Base-by-base conservation (phyloP, 2,329 filamentous ascomycete species). In the Fusarium praegraminearum region DNA sequence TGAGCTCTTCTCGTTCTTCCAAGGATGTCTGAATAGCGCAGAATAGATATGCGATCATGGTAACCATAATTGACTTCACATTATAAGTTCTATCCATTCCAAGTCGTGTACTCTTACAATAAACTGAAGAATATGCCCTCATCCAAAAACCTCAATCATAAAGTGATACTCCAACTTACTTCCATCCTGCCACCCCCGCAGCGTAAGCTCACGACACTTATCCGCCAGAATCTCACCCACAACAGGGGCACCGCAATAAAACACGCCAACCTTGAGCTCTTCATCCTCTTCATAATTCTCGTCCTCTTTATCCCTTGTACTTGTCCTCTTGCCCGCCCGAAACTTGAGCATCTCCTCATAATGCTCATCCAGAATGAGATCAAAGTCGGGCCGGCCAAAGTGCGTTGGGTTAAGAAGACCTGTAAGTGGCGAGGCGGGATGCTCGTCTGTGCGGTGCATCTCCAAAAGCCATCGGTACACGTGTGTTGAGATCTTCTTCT, bases 391-490 rank as follows among this genome's bases (percentile, higher is more conserved):
- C 2, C 86, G 78, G 8, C 86, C 85, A 58, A 88, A 88, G 51
- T 83, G 81, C 20, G 84, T 87, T 0, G 83, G 80, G 52, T 85
- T 86, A 12, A 86, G 79, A 3, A 88, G 77, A 0, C 86, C 85
- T 0, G 86, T 88, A 4, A 88, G 77, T 0, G 85, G 83, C 11
- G 84, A 86, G n/a, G 81, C 80, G 0, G 85, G 85, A 53, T 85
- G 80, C 4, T 81, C 78, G 1, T 82, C 74, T 1, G 85, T 87
- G 9, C 86, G 84, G 63, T 87, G 85, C 72, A 83, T 84, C 73
- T 88, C 87, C 2, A 89, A 81, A 0, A 88, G 77, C 80, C 85
- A 87, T 8, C 86, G 80, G 72, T 86, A 88, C 0, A 89, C 81
- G 55, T 88, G 84, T 0, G 83, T 83, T 0, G 81, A 81, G n/a